phyloP scores from a whole-genome alignment of 768 basidiomycete genomes.

The Rubroboletus pulcherrimus region DNA sequence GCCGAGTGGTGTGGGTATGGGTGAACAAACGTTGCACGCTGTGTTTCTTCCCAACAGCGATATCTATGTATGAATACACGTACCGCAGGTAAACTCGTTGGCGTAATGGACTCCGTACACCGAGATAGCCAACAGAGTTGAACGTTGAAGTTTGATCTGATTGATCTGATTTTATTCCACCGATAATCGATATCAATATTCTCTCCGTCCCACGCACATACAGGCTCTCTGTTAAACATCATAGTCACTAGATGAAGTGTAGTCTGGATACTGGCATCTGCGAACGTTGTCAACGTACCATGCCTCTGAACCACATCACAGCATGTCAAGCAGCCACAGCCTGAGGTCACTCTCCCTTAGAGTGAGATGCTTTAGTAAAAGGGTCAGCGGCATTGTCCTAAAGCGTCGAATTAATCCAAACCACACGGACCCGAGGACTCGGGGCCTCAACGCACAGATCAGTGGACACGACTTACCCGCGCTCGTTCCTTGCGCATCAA shows the following conservation, averaged over 20 bases:
- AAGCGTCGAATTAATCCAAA: background rate
- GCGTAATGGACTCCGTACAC: too few species aligned
- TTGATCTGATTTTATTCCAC: background rate
- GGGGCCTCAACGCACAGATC: background rate
- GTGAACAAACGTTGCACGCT: background rate
- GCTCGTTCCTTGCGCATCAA: conserved; percentile 35
- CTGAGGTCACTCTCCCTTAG: background rate
- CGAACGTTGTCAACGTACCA: background rate
- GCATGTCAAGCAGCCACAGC: background rate
- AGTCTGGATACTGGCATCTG: background rate
- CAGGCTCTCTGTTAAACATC: background rate
- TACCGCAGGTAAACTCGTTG: background rate
- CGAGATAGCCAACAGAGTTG: background rate
- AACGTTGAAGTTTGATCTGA: background rate
- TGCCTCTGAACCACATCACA: background rate
- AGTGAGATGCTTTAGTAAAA: background rate
- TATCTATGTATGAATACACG: too few species aligned
- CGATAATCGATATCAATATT: background rate
- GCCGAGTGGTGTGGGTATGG: background rate
- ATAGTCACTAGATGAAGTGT: background rate
- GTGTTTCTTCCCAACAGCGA: background rate
- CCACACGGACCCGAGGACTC: too few species aligned
- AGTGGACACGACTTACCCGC: conserved; percentile 13
- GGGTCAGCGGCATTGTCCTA: conserved; percentile 4
- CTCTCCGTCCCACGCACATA: background rate